A percentile compares a stretch with the other conserved stretches of the same genome.
Conservation (phyloP, 495 filamentous ascomycete species). For the Xylaria curta region DNA sequence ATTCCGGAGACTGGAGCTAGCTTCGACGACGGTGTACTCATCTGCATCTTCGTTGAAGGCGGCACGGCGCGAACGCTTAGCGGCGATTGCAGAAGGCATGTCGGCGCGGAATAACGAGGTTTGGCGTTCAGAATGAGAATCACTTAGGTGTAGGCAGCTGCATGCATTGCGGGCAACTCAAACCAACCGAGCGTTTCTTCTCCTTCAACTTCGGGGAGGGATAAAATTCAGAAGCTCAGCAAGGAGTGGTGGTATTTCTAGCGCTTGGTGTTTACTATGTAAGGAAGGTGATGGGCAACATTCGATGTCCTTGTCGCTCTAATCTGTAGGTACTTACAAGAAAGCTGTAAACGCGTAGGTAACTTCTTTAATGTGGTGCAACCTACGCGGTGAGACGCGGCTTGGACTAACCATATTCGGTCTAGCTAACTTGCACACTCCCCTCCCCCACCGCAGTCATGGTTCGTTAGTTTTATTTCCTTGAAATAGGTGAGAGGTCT, state of each 20-base stretch:
- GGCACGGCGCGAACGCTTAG: conserved; percentile 55
- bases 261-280: not conserved
- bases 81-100: conserved; percentile 47
- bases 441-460: not conserved
- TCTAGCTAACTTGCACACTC: not conserved
- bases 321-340: not conserved
- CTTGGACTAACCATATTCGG: not conserved
- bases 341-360: conserved; percentile 1
- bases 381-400: conserved; percentile 18
- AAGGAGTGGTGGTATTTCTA: not conserved
- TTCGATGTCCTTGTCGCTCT: not conserved
- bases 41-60: conserved; percentile 53
- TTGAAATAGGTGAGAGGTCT: no score
- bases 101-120: conserved; percentile 1
- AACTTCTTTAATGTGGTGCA: not conserved
- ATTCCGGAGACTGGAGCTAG: conserved; percentile 52
- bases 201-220: not conserved
- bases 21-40: conserved; percentile 50
- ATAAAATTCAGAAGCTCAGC: not conserved
- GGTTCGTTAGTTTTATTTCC: not conserved
- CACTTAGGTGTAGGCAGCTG: not conserved
- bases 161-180: conserved; percentile 16
- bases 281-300: not conserved
- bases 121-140: not conserved
- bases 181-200: not conserved